A percentile compares a stretch with the other conserved stretches of the same genome.
These are phyloP conservation scores for Beauveria pseudobassiana DNA, from an alignment of 2,329 filamentous ascomycete genomes.

Conservation along the genomic window DNA sequence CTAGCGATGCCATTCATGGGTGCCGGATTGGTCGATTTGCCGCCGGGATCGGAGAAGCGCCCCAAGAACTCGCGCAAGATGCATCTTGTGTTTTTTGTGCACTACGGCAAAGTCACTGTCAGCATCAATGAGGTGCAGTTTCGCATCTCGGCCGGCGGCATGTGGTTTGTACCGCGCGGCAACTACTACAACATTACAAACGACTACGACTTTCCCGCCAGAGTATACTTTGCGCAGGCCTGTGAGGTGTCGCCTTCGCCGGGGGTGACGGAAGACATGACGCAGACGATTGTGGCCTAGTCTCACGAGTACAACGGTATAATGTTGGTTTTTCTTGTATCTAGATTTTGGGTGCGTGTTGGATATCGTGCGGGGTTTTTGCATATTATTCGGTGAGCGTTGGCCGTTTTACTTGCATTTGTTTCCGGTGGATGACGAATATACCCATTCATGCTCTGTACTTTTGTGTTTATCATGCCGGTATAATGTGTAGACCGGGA, in stretches of 20 bases:
- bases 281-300: conserved; percentile 4
- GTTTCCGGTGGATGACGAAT: conserved; percentile 1
- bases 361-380: background rate
- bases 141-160: conserved; percentile 76
- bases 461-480: background rate
- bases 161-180: conserved; percentile 91
- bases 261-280: background rate
- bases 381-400: conserved; percentile 3
- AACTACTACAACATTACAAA: conserved; percentile 93
- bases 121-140: conserved; percentile 70
- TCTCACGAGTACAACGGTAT: background rate
- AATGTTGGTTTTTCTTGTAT: background rate
- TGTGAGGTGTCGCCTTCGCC: conserved; percentile 45
- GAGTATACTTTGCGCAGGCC: conserved; percentile 89
- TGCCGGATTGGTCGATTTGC: conserved; percentile 81
- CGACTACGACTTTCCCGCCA: conserved; percentile 61
- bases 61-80: conserved; percentile 91
- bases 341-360: background rate
- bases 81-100: conserved; percentile 95
- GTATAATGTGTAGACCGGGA: no score
- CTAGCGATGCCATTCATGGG: conserved; percentile 80
- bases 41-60: conserved; percentile 74
- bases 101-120: conserved; percentile 73
- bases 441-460: conserved; percentile 1
- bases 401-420: background rate